Evolutionary conservation across 2,329 filamentous ascomycete species (phyloP), one percentile per base, ranked within the genome.

Genomic region (Monosporascus sp.): DNA sequence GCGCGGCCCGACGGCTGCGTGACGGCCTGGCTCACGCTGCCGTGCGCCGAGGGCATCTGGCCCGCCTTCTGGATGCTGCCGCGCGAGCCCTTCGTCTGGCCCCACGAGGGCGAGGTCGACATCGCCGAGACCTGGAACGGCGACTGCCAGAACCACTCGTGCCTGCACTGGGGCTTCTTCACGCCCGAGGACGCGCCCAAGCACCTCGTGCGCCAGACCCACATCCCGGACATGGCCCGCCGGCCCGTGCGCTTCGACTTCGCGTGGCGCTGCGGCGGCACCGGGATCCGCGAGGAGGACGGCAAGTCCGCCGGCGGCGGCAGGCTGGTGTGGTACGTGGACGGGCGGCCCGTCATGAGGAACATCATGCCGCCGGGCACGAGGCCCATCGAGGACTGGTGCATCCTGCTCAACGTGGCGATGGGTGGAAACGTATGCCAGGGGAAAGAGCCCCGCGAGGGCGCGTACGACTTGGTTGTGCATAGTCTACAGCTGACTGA

Each of bases 61-160:
- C 82, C 82, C 1, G 82, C 82, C 0, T 83, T 84, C 61, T 85
- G 82, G 82, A 73, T 84, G 50, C 69, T 85, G 6, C 82, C 82
- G 0, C 66, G 73, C 34, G 79, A 84, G 58, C 82, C 81, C 0
- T 84, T 84, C 60, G 66, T 68, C 0, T 85, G 82, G 82, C 82
- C 82, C 0, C 73, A 68, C 0, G 82, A 85, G 55, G 82, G 81
- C 52, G 82, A 85, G 63, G 70, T 85, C 14, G 82, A 85, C 64
- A 81, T 85, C 47, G 77, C 81, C 41, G 82, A 85, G 66, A 77
- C 73, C n/a, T 85, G 81, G 82, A 83, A 84, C 57, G 81, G 76
- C 19, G 78, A 82, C 55, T 63, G 66, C 36, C 70, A 77, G 48
- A 85, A 85, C 61, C 76, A 80, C 52, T 73, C 73, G 0, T 85